Evolutionary conservation across 192 early-diverging fungal genomes (phyloP), one percentile per base, ranked within the genome.

Genomic region (Coemansia sp.): DNA sequence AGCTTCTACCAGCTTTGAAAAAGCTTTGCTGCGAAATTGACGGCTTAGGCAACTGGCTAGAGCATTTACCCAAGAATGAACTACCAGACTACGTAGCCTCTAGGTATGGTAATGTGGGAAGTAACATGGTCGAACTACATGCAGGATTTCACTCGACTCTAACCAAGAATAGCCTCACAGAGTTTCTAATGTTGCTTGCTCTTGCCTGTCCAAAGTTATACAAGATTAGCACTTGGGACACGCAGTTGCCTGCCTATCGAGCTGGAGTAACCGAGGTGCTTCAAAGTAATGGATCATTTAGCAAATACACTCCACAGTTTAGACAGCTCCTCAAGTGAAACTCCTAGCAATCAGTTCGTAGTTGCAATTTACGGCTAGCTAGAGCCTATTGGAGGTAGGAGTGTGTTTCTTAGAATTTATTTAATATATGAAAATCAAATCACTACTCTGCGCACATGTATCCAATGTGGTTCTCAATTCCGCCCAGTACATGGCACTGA

Each of bases 401-500:
- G n/a, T 3, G 12, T 46, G 11, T 46, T 46, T 11, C 24, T 24
- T 24, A 24, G 24, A 27, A 5, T 47, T 47, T 20, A 18, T 47
- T 47, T 47, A 18, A 54, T 15, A 34, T 6, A 57, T 57, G 29
- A 0, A 33, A 33, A 9, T 24, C 0, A 27, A 57, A 57, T 11
- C 16, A 49, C 60, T 74, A 73, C 67, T 74, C 77, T 13, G 77
- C 77, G 38, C 80, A 82, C 73, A 68, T 42, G 66, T 72, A 75
- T 10, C 80, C 80, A 13, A 73, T 68, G 40, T 82, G 76, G 5
- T 76, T 70, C 18, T 82, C 80, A 49, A 82, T 71, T 36, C 74
- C 76, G 10, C 76, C 68, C 63, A 82, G 78, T 67, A 78, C 29
- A 5, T 57, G 5, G 5, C 54, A 34, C n/a, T 47, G 46, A 47